Conservation (phyloP, 176 grass and related monocot species). For the sorghum (Sorghum bicolor) region Sorghum_bicolor_NCBIv3 NC_012875.2:58303501-58304000, state of each 20-base stretch:
- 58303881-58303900: slow-evolving; percentile 17
- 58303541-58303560: not conserved
- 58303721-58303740: not conserved
- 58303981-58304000: not conserved
- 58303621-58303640: slow-evolving; percentile 46
- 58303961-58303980: not conserved
- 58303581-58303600: slow-evolving; percentile 65
- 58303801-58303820: slow-evolving; percentile 19
- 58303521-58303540: slow-evolving; percentile 5
- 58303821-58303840: slow-evolving; percentile 5
- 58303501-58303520: slow-evolving; percentile 17
- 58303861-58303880: not conserved
- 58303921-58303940: not conserved
- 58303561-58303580: slow-evolving; percentile 88
- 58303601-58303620: slow-evolving; percentile 82
- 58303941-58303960: not conserved
- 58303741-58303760: slow-evolving; percentile 61
- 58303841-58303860: not conserved
- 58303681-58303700: not conserved
- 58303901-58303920: slow-evolving; percentile 7
- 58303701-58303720: not conserved
- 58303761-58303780: slow-evolving; percentile 47
- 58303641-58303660: slow-evolving; percentile 85
- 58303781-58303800: slow-evolving; percentile 60
- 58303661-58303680: not conserved